phyloP scores from a whole-genome alignment of 192 early-diverging fungal species.

The Backusella westeae region DNA sequence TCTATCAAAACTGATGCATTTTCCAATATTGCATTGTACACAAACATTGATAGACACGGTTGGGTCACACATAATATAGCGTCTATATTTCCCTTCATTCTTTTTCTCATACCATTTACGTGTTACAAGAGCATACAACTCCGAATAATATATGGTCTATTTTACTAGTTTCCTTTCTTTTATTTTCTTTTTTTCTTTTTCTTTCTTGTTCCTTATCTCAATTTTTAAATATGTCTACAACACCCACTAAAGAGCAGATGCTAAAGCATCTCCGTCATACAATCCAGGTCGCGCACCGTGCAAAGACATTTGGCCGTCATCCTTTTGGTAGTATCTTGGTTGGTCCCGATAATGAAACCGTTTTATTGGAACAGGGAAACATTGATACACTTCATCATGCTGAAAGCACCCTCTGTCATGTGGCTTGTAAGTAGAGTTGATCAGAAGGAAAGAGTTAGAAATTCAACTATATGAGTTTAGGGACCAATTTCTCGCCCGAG shows the following conservation, averaged over 20 bases:
- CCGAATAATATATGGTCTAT: neutral
- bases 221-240: neutral
- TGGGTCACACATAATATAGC: neutral
- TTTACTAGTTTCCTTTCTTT: neutral
- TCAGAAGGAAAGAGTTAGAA: neutral
- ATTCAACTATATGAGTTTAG: neutral
- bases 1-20: neutral
- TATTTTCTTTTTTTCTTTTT: neutral
- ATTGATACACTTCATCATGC: constrained; percentile 32
- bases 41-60: neutral
- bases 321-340: constrained; percentile 29
- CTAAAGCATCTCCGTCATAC: constrained; percentile 19
- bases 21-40: neutral
- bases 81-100: neutral
- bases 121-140: neutral
- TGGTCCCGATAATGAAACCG: constrained; percentile 20
- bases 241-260: constrained; percentile 11
- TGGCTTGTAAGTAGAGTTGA: constrained; percentile 24
- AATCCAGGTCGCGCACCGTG: constrained; percentile 13
- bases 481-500: constrained; percentile 16
- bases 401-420: constrained; percentile 19
- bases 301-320: constrained; percentile 20
- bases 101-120: neutral
- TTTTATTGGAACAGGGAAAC: constrained; percentile 29
- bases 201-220: neutral